Evolutionary conservation across 208 protist species (phyloP).

Genomic region (Leishmania guyanensis): DNA sequence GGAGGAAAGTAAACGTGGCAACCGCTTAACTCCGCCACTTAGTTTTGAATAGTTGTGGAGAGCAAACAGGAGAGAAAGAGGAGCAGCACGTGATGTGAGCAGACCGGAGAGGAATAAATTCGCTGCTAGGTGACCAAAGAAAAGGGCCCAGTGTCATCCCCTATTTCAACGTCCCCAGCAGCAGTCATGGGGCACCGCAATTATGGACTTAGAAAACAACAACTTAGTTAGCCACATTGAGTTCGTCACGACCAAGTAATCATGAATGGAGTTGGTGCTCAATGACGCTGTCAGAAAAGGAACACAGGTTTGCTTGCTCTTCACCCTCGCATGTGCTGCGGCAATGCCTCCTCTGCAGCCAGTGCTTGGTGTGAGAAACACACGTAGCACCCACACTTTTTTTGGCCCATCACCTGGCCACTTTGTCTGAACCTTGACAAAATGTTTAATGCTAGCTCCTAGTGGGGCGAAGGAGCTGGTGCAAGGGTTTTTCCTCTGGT

Average conservation of each 20-base stretch:
- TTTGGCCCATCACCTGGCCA: background rate
- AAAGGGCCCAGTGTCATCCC: background rate
- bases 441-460: constrained; percentile 22
- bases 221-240: background rate
- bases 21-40: background rate
- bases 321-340: background rate
- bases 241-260: background rate
- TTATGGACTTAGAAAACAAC: background rate
- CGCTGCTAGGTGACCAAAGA: background rate
- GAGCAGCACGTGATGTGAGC: background rate
- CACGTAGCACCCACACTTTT: constrained; percentile 1
- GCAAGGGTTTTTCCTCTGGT: background rate
- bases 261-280: background rate
- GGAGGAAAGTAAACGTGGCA: background rate
- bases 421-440: constrained; percentile 12
- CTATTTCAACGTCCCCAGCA: background rate
- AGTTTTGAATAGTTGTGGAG: background rate
- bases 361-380: background rate
- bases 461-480: constrained; percentile 8
- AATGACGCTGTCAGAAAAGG: background rate
- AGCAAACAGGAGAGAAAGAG: background rate
- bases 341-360: background rate
- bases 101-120: background rate
- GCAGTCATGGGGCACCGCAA: background rate
- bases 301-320: background rate